Conservation (phyloP, 352 stramenopile species). For the Phytopythium sindhum region DNA sequence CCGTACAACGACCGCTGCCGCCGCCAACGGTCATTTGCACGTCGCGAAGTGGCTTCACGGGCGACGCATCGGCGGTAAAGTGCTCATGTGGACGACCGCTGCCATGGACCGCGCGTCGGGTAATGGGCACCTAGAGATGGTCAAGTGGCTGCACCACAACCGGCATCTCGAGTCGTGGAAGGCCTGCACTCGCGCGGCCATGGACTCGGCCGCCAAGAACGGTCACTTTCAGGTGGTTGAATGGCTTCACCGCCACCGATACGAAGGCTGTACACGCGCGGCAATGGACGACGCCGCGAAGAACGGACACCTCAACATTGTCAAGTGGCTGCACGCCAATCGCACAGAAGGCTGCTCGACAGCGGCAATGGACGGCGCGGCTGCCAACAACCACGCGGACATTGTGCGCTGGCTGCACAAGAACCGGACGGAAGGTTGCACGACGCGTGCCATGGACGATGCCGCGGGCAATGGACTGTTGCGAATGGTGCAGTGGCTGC, state of each 20-base stretch:
- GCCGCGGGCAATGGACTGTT: constrained; percentile 21
- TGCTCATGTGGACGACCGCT: constrained; percentile 23
- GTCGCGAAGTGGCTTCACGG: constrained; percentile 33
- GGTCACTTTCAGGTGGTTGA: constrained; percentile 3
- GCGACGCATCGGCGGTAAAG: constrained; percentile 20
- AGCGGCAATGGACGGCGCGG: constrained; percentile 23
- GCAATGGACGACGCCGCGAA: constrained; percentile 7
- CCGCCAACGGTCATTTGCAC: constrained; percentile 21
- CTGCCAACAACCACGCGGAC: constrained; percentile 18
- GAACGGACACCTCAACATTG: constrained; percentile 5
- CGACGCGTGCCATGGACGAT: constrained; percentile 20
- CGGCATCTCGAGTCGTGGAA: constrained; percentile 21
- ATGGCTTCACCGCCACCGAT: constrained; percentile 14
- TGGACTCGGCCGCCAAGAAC: constrained; percentile 27
- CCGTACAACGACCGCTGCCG: constrained; percentile 22
- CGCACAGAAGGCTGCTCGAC: constrained; percentile 6
- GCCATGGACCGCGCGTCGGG: constrained; percentile 28
- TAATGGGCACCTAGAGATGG: constrained; percentile 29
- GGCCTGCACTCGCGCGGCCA: constrained; percentile 24
- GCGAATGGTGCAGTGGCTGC: constrained; percentile 25
- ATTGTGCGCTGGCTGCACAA: constrained; percentile 30
- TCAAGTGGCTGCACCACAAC: constrained; percentile 42
- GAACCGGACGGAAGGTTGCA: constrained; percentile 26
- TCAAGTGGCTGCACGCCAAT: constrained; percentile 10
- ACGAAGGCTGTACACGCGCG: constrained; percentile 1